Base-by-base conservation (phyloP, 140 eudicot species). In the Oenanthe javanica region DNA sequence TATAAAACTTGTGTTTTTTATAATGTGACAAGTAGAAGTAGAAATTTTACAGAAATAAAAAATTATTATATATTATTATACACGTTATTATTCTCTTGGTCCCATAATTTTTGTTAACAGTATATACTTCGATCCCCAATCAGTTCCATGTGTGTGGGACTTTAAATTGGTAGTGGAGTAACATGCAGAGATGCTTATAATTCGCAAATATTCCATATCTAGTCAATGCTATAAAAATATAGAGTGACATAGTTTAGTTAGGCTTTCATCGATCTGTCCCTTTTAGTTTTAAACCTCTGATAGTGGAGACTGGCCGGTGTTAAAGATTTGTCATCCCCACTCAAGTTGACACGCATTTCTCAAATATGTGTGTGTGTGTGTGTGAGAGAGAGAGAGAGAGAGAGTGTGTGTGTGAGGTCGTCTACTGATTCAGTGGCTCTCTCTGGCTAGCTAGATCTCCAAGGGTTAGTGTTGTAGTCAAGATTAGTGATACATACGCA, bases 221-320 rank as follows among this genome's bases (percentile, higher is more conserved):
- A 18, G 63, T 14, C 4, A 52, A 14, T 52, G n/a, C 57, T 51
- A 13, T 31, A 13, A 51, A 12, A 4, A 14, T 2, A 2, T 3
- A 10, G 57, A 14, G 19, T 14, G 12, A 11, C 14, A 54, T 4
- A 54, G 31, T 21, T 59, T 59, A 7, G 67, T 59, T 57, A 21
- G 7, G 31, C 67, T 59, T 59, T 31, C 67, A 21, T 19, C 31
- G 12, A 59, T 21, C 67, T 21, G 3, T 19, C 67, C 67, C n/a
- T 0, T 25, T 59, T 8, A 25, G 13, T 19, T 59, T 2, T 59
- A 21, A 59, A 59, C 67, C 67, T 59, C 67, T 59, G 12, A 7
- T 59, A 59, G 67, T 59, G 61, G 61, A 59, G 67, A 59, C 67
- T 59, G 67, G 67, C 67, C 67, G 67, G 67, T 59, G 67, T 57